Conservation (phyloP, 805 yeast genomes). For the Ogataea sp. region DNA sequence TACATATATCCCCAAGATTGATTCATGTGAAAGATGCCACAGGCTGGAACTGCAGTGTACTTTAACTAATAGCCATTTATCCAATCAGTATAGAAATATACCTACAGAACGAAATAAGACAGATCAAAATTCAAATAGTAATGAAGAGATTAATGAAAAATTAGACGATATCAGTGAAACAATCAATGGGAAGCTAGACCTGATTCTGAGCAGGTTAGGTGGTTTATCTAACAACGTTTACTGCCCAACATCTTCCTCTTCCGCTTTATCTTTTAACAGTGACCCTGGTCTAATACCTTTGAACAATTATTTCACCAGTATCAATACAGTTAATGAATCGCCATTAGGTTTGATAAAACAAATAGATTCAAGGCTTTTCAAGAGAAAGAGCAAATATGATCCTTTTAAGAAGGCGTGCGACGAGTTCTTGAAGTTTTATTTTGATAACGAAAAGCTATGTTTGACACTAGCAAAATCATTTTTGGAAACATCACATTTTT, state of each 20-base stretch:
- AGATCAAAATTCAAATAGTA: no score
- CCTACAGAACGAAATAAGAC: no score
- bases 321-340: slow-evolving; percentile 7
- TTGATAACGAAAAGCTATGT: slow-evolving; percentile 34
- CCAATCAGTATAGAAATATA: neutral
- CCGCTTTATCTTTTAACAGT: no score
- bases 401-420: slow-evolving; percentile 28
- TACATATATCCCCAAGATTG: slow-evolving; percentile 34
- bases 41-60: slow-evolving; percentile 42
- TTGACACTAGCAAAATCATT: slow-evolving; percentile 38
- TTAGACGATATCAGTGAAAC: neutral
- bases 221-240: no score
- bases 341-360: slow-evolving; percentile 23
- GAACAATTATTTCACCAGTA: neutral
- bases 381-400: slow-evolving; percentile 16
- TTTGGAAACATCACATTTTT: slow-evolving; percentile 45
- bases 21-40: slow-evolving; percentile 45
- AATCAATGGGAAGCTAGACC: neutral
- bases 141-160: neutral
- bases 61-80: slow-evolving; percentile 19
- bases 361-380: slow-evolving; percentile 21
- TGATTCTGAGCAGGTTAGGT: neutral
- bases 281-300: neutral
- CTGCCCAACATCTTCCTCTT: no score
- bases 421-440: slow-evolving; percentile 39